Conservation (phyloP, 495 filamentous ascomycete genomes). For the Neurospora sp. region DNA sequence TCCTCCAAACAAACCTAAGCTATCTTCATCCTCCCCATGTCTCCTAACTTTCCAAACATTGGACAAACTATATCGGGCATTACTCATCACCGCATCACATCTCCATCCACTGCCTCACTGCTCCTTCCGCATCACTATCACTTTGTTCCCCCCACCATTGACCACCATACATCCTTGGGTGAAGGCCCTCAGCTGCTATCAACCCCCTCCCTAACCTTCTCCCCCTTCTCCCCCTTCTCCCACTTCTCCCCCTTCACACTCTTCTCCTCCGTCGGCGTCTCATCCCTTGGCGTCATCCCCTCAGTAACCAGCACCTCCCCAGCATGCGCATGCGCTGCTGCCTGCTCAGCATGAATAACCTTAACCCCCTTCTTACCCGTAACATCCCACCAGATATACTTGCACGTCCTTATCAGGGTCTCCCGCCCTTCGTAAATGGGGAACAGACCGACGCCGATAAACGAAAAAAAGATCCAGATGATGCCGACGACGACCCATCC, state of each 20-base stretch:
- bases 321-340: not conserved
- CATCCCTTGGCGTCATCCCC: not conserved
- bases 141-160: not conserved
- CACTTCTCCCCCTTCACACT: not conserved
- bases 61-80: not conserved
- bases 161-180: rapidly evolving
- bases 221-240: not conserved
- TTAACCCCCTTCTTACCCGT: slow-evolving; percentile 46
- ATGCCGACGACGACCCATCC: slow-evolving; percentile 85
- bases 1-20: not conserved
- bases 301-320: not conserved
- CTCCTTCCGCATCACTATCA: not conserved
- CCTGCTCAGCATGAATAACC: slow-evolving; percentile 26
- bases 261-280: not conserved
- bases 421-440: slow-evolving; percentile 72
- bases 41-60: not conserved
- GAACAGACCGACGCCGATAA: slow-evolving; percentile 66
- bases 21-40: not conserved
- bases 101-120: not conserved
- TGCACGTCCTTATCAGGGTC: slow-evolving; percentile 54
- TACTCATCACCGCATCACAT: not conserved
- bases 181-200: too few species aligned
- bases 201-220: not conserved
- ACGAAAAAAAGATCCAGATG: slow-evolving; percentile 73
- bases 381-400: slow-evolving; percentile 58